Base-by-base conservation (phyloP, 495 filamentous ascomycete genomes). In the Jackrogersella minutella region DNA sequence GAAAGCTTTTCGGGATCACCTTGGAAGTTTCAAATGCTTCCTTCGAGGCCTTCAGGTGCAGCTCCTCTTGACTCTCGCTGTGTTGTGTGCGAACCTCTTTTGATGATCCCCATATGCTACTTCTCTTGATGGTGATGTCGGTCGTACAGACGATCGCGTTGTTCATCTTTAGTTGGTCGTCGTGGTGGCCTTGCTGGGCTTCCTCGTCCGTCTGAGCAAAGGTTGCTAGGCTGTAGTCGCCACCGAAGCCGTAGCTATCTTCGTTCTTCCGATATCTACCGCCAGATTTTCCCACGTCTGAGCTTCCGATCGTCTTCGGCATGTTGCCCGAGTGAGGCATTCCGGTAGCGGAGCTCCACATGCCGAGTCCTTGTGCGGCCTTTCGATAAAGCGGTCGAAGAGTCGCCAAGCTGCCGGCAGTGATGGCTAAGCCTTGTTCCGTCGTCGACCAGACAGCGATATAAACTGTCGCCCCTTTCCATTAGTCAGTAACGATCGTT, bases 381-480 rank as follows among this genome's bases (percentile, higher is more conserved):
- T n/a, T 24, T 26, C 41, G 41, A 26, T 46, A 46, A 13, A 46
- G 11, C 41, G 41, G 41, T 0, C 41, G 41, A 2, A 46, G 41
- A 9, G 41, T 46, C 3, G 41, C 41, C 26, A 46, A 46, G 26
- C 41, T 46, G 14, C 41, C 41, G 24, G 41, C 41, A 5, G 41
- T 46, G 13, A 46, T 46, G 19, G 41, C 41, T 6, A 46, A 26
- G 21, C 41, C 41, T 46, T 46, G 41, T 21, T 46, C 41, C n/a
- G 41, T 46, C 22, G 19, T 26, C 21, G 41, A 46, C 41, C 41
- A 46, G 41, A 46, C 41, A 21, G 41, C 41, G 11, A 46, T 46
- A 21, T 46, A 46, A 10, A 46, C 41, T 1, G 41, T 46, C 3
- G 41, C 41, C 41, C 41, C 41, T 46, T 26, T 10, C 41, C 10